Conservation (phyloP, 768 basidiomycete genomes). For the Collybia sp. region DNA sequence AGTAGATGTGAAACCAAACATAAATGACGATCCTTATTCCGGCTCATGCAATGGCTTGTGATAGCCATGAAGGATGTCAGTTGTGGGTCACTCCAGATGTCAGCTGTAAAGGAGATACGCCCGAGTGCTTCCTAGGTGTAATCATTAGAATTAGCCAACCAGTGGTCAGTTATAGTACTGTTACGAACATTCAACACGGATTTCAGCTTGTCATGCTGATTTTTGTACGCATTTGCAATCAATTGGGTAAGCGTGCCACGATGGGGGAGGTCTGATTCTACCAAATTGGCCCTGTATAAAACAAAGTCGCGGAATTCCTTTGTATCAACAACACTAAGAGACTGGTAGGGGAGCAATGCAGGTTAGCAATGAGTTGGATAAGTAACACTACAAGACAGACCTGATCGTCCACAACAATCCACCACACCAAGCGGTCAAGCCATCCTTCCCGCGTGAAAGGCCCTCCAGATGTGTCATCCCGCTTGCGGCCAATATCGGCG, state of each 20-base stretch:
- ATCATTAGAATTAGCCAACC: background rate
- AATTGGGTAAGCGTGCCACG: conserved; percentile 14
- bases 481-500: background rate
- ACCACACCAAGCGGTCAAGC: conserved; percentile 9
- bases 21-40: conserved; percentile 9
- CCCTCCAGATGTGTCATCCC: background rate
- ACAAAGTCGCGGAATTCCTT: conserved; percentile 19
- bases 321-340: background rate
- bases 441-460: conserved; percentile 14
- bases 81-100: conserved; percentile 15
- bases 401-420: conserved; percentile 20
- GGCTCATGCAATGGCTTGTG: conserved; percentile 12
- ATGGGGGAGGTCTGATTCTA: conserved; percentile 18
- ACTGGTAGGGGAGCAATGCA: conserved; percentile 2
- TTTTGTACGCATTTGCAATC: conserved; percentile 10
- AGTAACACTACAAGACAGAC: conserved; percentile 4
- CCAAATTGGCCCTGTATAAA: conserved; percentile 10
- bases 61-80: conserved; percentile 11
- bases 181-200: background rate
- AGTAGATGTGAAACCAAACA: conserved; percentile 10
- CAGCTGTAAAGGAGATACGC: conserved; percentile 13
- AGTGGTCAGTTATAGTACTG: background rate
- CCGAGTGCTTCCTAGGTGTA: conserved; percentile 9
- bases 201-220: background rate
- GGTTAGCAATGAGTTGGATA: conserved; percentile 15